Base-by-base conservation (phyloP, 352 stramenopile species). In the Phytophthora hibernalis region DNA sequence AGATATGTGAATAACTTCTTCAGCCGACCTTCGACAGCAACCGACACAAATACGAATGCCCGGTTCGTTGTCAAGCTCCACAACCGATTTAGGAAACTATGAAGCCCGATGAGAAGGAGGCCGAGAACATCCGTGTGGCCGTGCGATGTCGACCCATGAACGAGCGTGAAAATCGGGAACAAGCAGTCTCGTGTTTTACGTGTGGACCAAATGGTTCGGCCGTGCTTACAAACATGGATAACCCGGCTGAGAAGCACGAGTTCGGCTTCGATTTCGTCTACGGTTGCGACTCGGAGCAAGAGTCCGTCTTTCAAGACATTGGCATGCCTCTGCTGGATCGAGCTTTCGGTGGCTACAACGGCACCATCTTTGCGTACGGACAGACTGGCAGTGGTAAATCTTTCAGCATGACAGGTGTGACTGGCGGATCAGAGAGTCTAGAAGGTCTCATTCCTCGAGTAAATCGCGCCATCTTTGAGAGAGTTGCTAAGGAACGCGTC, bases 141-240 rank as follows among this genome's bases (percentile, higher is more conserved):
- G 92, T 98, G 71, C 90, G 91, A 56, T 97, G 89, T 58, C 88
- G 93, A 4, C 93, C 92, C n/a, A 93, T 98, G 74, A 97, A 92
- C 58, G 73, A 91, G 24, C 91, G 89, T 31, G 93, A 98, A 74
- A 82, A 90, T 26, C 75, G 81, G 13, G 82, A 94, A 70, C 81
- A 93, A 70, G 76, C 87, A 0, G 51, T 79, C 30, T 92, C 85
- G 7, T 94, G 86, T 68, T 94, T 94, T 57, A 76, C 70, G 16
- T 83, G 75, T 40, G 78, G 85, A 15, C 37, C 61, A 18, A 76
- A 94, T 66, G 86, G 85, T 40, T 87, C 89, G 33, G 85, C 88
- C 10, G 83, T 96, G 38, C 76, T 95, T 43, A 92, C 82, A 12
- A 95, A 95, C 38, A 84, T 90, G 45, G 89, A 93, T 21, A 96